phyloP scores from a whole-genome alignment of 2,329 filamentous ascomycete species.

The Aspergillus thermomutatus region DNA sequence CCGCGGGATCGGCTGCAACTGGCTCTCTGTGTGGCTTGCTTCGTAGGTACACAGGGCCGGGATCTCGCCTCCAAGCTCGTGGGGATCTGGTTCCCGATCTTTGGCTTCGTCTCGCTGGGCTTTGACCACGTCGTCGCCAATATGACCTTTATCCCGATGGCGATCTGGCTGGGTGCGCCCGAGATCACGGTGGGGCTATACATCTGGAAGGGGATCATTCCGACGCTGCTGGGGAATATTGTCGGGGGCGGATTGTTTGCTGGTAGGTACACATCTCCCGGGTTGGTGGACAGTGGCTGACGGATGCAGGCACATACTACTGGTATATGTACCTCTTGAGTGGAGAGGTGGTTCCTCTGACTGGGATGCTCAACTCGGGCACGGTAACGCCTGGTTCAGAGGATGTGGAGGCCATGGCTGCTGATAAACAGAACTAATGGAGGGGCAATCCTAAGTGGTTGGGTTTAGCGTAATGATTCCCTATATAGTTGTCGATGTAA shows the following conservation, averaged over 20 bases:
- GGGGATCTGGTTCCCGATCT: conserved; percentile 56
- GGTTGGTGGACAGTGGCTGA: background rate
- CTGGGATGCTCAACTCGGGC: conserved; percentile 6
- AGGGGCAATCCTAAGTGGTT: background rate
- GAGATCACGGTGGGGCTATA: conserved; percentile 49
- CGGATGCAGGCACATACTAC: conserved; percentile 36
- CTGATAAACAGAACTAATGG: background rate
- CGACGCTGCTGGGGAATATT: conserved; percentile 52
- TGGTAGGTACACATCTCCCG: conserved; percentile 26
- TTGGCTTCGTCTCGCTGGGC: conserved; percentile 52
- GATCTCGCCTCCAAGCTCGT: conserved; percentile 54
- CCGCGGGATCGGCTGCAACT: conserved; percentile 55
- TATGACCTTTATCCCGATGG: conserved; percentile 54
- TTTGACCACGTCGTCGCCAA: conserved; percentile 58
- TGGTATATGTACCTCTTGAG: conserved; percentile 47
- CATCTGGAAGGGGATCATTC: conserved; percentile 58
- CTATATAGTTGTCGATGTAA: background rate
- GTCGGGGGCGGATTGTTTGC: conserved; percentile 53
- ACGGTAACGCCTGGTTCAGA: background rate
- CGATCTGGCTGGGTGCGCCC: conserved; percentile 48
- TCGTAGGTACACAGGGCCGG: conserved; percentile 42
- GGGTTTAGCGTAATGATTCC: too few species aligned
- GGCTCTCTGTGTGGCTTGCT: conserved; percentile 56
- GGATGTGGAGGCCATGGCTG: conserved; percentile 1
- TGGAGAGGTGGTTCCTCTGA: conserved; percentile 14